Evolutionary conservation across 345 rosid species (phyloP), one percentile per base, ranked within the genome.

Genomic region (Citrus hindsii): DNA sequence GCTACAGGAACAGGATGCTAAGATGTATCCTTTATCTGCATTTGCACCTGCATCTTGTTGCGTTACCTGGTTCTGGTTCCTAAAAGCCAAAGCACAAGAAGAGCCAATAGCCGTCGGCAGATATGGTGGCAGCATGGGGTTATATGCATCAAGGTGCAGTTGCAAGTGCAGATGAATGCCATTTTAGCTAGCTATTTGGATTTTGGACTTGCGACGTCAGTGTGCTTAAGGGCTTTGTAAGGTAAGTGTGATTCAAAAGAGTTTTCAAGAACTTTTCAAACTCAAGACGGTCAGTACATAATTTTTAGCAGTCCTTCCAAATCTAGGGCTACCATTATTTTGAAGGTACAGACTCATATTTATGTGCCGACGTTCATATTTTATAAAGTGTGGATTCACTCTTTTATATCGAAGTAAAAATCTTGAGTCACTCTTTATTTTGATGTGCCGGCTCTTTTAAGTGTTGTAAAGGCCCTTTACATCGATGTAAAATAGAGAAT

Each of bases 31-130:
- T 82, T 82, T 74, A 28, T 82, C 84, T 82, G 84, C 84, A 82
- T 82, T 82, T 82, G 84, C 79, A 82, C 84, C 84, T 78, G 84
- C 84, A 82, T 69, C 82, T 82, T 70, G 0, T 30, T 22, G 53
- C 27, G 58, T 60, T 28, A 58, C 18, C 62, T 62, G 76, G 68
- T 32, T 59, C 28, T 28, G 68, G 8, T 25, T 37, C 27, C 42
- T 12, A 18, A 76, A 74, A 73, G 55, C 46, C 67, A 37, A 42
- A 68, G 74, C 62, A 33, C 30, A 30, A 35, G 5, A 14, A 61
- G 32, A 75, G 9, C 27, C 28, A 21, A 40, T 18, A 0, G 7
- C 42, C 6, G 14, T 40, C 27, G 67, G 67, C 37, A 46, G 51
- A 46, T 1, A 46, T 13, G 51, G 51, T 3, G 18, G 51, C 51